Conservation (phyloP, 805 yeast species). For the Candida germanica region DNA sequence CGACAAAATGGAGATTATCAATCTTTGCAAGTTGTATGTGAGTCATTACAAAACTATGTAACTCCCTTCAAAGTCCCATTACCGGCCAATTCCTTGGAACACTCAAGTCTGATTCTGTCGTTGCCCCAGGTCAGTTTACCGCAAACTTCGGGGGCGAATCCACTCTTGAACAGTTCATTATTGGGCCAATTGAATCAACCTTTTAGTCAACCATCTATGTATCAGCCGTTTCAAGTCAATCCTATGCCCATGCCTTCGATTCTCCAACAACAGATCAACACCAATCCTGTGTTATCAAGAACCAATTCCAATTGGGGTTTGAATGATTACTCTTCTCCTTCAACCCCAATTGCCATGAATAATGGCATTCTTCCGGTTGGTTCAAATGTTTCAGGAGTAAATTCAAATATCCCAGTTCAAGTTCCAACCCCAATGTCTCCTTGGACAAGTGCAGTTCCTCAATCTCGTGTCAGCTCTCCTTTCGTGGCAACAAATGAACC, state of each 20-base stretch:
- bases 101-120: too few species aligned
- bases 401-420: neutral
- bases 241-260: slow-evolving; percentile 26
- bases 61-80: slow-evolving; percentile 64
- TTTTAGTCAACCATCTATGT: slow-evolving; percentile 5
- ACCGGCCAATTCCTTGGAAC: slow-evolving; percentile 24
- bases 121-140: slow-evolving; percentile 1
- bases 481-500: slow-evolving; percentile 23
- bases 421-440: slow-evolving; percentile 40
- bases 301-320: slow-evolving; percentile 41
- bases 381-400: too few species aligned
- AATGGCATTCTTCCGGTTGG: slow-evolving; percentile 1
- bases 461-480: slow-evolving; percentile 40
- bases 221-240: slow-evolving; percentile 10
- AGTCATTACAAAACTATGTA: slow-evolving; percentile 43
- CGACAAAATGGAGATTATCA: slow-evolving; percentile 56
- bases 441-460: slow-evolving; percentile 32
- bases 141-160: neutral
- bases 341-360: slow-evolving; percentile 10
- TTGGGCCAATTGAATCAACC: slow-evolving; percentile 6
- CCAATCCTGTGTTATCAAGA: slow-evolving; percentile 31
- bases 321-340: slow-evolving; percentile 19
- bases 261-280: slow-evolving; percentile 28
- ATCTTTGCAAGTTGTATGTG: slow-evolving; percentile 53
- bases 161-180: slow-evolving; percentile 3